Evolutionary conservation across 148 eudicot species (phyloP).

Genomic region (Chenopodium formosanum): DNA sequence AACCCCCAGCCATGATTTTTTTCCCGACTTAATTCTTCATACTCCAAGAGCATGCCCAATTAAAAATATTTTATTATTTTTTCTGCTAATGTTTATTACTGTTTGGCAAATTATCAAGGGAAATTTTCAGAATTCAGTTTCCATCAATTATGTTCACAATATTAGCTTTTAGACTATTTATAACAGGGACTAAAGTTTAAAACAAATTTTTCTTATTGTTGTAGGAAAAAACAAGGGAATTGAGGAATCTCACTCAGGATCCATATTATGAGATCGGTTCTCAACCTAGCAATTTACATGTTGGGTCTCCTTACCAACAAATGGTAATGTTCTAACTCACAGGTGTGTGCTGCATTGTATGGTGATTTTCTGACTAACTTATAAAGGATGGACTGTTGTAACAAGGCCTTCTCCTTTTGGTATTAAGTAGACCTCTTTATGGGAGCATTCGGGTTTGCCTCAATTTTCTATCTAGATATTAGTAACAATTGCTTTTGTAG

Average conservation of each 20-base stretch:
- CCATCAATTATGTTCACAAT: not conserved
- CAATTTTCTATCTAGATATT: not conserved
- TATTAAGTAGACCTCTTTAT: not conserved
- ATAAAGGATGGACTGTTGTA: not conserved
- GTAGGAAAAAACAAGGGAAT: conserved; percentile 55
- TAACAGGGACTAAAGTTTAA: not conserved
- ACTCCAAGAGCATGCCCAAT: not conserved
- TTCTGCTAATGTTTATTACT: not conserved
- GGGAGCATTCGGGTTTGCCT: not conserved
- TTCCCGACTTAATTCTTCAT: not conserved
- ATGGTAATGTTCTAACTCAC: conserved; percentile 29
- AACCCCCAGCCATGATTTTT: not conserved
- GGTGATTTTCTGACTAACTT: not conserved
- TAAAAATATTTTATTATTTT: not conserved
- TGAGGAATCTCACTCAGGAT: conserved; percentile 40
- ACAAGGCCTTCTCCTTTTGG: not conserved
- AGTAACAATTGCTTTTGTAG: not conserved
- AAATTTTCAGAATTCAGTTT: not conserved
- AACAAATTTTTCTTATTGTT: conserved; percentile 10
- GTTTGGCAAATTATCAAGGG: not conserved
- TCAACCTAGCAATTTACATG: conserved; percentile 28
- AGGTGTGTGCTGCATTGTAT: not conserved
- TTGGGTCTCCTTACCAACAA: conserved; percentile 38
- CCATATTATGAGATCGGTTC: conserved; percentile 37
- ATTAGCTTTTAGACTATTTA: no score